phyloP scores from a whole-genome alignment of 1,284 basidiomycete species.

The Apiotrichum veenhuisii region DNA sequence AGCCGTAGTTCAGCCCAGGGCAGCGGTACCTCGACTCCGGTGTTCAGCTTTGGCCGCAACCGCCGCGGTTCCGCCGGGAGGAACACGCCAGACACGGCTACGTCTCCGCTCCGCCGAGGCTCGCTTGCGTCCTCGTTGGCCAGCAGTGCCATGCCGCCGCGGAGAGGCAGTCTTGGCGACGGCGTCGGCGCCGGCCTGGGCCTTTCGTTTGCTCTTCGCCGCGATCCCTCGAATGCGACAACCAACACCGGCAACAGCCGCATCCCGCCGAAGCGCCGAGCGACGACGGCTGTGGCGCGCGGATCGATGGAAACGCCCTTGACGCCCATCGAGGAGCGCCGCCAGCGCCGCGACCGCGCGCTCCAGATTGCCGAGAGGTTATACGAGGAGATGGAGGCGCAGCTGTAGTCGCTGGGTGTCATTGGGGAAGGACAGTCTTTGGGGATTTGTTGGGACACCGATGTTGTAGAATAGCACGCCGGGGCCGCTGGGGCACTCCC shows the following conservation, averaged over 20 bases:
- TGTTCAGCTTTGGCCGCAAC: neutral
- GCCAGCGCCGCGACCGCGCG: slow-evolving; percentile 10
- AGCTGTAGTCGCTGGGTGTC: slow-evolving; percentile 12
- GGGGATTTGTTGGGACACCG: too few relatives aligned
- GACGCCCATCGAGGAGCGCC: slow-evolving; percentile 3
- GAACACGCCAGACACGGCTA: too few relatives aligned
- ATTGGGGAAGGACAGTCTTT: too few relatives aligned
- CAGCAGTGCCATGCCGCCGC: neutral
- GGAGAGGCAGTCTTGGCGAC: neutral
- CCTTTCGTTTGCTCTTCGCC: too few relatives aligned
- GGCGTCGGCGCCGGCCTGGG: neutral
- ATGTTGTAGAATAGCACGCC: too few relatives aligned
- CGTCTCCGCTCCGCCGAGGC: neutral
- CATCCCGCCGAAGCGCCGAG: neutral
- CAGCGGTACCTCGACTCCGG: neutral
- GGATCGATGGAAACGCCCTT: neutral
- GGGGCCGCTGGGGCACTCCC: neutral
- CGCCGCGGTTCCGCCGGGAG: too few relatives aligned
- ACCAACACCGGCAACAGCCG: neutral
- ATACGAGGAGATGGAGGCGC: slow-evolving; percentile 23
- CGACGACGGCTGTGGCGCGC: neutral
- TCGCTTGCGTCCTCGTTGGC: neutral
- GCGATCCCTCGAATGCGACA: neutral
- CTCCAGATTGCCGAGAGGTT: slow-evolving; percentile 18
- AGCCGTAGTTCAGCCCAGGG: neutral